phyloP scores from a whole-genome alignment of 2,329 filamentous ascomycete species.

The Phyllosticta paracitricarpa region DNA sequence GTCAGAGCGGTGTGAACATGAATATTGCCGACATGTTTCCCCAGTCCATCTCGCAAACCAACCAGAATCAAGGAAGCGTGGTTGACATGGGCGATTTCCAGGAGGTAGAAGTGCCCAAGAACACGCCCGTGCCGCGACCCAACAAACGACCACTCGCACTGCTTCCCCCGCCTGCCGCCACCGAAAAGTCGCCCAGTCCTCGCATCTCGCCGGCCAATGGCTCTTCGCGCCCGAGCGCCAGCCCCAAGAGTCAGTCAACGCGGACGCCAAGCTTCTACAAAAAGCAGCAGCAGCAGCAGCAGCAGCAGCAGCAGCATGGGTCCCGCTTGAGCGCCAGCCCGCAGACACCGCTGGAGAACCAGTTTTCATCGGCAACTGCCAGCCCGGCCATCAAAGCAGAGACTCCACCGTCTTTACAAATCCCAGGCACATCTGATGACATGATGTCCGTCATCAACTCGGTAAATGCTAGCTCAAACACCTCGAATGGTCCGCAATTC shows the following conservation, averaged over 20 bases:
- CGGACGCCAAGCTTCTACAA: conserved; percentile 6
- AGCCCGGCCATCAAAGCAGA: conserved; percentile 31
- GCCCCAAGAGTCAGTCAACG: not conserved
- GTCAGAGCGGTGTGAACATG: conserved; percentile 67
- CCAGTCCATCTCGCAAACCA: conserved; percentile 45
- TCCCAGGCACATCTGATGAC: conserved; percentile 32
- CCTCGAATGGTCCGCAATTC: conserved; percentile 25
- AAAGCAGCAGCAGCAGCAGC: conserved; percentile 5
- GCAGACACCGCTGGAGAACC: conserved; percentile 1
- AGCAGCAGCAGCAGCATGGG: not conserved
- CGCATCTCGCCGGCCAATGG: not conserved
- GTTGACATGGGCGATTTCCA: conserved; percentile 52
- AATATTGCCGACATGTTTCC: conserved; percentile 78
- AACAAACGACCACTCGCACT: conserved; percentile 27
- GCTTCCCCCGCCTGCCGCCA: conserved; percentile 23
- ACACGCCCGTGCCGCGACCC: conserved; percentile 25
- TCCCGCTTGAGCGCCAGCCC: conserved; percentile 7
- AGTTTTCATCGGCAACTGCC: not conserved
- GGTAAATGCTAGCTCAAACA: conserved; percentile 33
- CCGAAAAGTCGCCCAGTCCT: conserved; percentile 15
- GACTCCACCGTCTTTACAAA: conserved; percentile 25
- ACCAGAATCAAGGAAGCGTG: conserved; percentile 46
- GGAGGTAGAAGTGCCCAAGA: conserved; percentile 21
- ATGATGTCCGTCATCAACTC: conserved; percentile 42
- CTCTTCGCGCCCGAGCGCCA: not conserved